Evolutionary conservation across 164 flowering plant species (phyloP).

Genomic region (Dillenia turbinata): DNA sequence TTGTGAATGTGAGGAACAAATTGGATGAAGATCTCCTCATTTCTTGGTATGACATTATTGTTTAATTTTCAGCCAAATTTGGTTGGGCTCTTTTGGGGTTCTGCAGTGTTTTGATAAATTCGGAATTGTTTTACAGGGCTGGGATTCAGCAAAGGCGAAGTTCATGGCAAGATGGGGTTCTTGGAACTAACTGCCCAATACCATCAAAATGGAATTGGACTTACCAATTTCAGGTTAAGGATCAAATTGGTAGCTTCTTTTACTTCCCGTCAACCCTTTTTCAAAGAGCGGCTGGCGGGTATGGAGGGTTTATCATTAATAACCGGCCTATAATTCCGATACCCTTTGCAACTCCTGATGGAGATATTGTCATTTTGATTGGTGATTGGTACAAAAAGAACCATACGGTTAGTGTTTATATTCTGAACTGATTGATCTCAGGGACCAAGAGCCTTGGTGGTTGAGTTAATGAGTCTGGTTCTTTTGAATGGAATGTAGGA

Average conservation of each 20-base stretch:
- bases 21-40: constrained; percentile 78
- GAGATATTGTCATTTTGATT: constrained; percentile 68
- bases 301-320: constrained; percentile 73
- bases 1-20: constrained; percentile 71
- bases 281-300: constrained; percentile 93
- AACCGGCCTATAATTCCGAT: constrained; percentile 61
- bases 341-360: constrained; percentile 78
- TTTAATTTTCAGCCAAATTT: no score
- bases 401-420: constrained; percentile 68
- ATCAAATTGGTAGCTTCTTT: constrained; percentile 94
- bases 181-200: constrained; percentile 94
- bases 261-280: constrained; percentile 88
- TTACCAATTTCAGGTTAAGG: constrained; percentile 93
- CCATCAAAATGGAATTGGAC: constrained; percentile 93
- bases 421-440: not conserved
- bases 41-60: constrained; percentile 51
- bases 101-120: not conserved
- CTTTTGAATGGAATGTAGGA: constrained; percentile 34
- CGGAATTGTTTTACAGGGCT: constrained; percentile 40
- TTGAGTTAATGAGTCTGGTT: not conserved
- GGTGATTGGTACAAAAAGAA: constrained; percentile 91
- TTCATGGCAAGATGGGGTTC: constrained; percentile 97
- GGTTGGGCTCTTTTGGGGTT: no score
- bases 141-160: constrained; percentile 77
- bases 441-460: not conserved